Evolutionary conservation across 257 asterid species (phyloP), one percentile per base, ranked within the genome.

Genomic region (Penstemon barbatus): DNA sequence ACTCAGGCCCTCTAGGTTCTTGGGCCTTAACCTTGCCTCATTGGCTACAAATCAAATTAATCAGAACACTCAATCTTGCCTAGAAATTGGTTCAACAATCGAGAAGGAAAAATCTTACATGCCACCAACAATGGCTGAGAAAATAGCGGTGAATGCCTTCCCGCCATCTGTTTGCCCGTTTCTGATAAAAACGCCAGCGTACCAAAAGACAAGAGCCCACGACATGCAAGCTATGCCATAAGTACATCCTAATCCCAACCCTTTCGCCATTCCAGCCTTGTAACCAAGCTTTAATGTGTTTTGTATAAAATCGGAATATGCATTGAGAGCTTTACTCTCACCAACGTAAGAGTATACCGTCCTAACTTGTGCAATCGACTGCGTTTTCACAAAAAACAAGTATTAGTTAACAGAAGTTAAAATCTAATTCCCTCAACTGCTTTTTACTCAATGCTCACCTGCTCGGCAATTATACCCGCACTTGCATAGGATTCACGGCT

Each of bases 191-290:
- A 94, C 99, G 4, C 99, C 99, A 6, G 97, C 99, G 33, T 94
- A 94, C 99, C 99, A 91, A 78, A 94, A 88, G 61, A 91, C 99
- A 39, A 94, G 90, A 46, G 99, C 99, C 97, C 97, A 94, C 0
- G 97, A 91, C 96, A 91, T 91, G 89, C 97, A 94, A 40, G 97
- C 97, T 74, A 94, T 94, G 71, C 97, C 97, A 8, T 89, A 91
- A 9, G 97, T 91, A 71, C 97, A 94, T 71, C 97, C 99, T 65
- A 94, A 72, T 57, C 99, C 99, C 13, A 94, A 86, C 18, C 99
- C 99, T 80, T 91, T 94, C 52, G 99, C 99, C 95, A 94, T 91
- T 42, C 99, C 99, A 25, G 97, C 97, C 82, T 83, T 94, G 81
- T 94, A 94, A 46, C 97, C 97, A n/a, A 94, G 89, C 78, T 91